These are phyloP conservation scores for Salinomyces thailandicus DNA, from an alignment of 2,329 filamentous ascomycete genomes.

Conservation along the genomic window DNA sequence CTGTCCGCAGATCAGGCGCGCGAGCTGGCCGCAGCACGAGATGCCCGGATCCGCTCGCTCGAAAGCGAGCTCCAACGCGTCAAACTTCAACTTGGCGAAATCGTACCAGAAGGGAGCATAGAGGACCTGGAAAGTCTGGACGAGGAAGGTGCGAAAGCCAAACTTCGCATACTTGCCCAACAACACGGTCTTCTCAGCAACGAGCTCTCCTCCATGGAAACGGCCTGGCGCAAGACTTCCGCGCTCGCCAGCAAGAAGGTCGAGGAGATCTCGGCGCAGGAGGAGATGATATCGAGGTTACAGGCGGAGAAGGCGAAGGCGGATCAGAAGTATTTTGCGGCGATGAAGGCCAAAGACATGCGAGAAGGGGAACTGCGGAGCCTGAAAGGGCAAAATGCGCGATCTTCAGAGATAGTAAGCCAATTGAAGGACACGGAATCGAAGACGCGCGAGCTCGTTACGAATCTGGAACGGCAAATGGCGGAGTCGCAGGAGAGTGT, in stretches of 20 bases:
- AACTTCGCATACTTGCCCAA: slow-evolving; percentile 63
- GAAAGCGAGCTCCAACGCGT: slow-evolving; percentile 75
- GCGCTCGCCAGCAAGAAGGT: slow-evolving; percentile 78
- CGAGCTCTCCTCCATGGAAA: slow-evolving; percentile 81
- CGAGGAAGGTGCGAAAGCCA: slow-evolving; percentile 60
- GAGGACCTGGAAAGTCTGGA: slow-evolving; percentile 48
- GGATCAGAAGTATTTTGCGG: slow-evolving; percentile 94
- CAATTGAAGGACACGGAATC: slow-evolving; percentile 86
- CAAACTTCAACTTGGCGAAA: slow-evolving; percentile 44
- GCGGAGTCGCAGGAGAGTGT: slow-evolving; percentile 73
- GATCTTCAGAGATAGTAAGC: slow-evolving; percentile 86
- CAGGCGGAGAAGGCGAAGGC: slow-evolving; percentile 88
- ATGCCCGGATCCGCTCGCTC: slow-evolving; percentile 68
- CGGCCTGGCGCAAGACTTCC: slow-evolving; percentile 82
- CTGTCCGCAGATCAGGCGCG: slow-evolving; percentile 61
- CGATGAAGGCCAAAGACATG: slow-evolving; percentile 86
- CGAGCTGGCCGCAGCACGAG: slow-evolving; percentile 68
- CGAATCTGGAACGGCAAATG: slow-evolving; percentile 84
- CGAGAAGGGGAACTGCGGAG: slow-evolving; percentile 69
- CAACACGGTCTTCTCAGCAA: slow-evolving; percentile 77
- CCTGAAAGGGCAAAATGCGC: slow-evolving; percentile 70
- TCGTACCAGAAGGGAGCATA: slow-evolving; percentile 12
- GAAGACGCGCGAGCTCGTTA: slow-evolving; percentile 61
- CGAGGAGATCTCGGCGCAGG: slow-evolving; percentile 60
- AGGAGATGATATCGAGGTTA: slow-evolving; percentile 65